These are phyloP conservation scores for Ophiocordyceps sinensis DNA, from an alignment of 2,329 filamentous ascomycete genomes.

Conservation along the genomic window DNA sequence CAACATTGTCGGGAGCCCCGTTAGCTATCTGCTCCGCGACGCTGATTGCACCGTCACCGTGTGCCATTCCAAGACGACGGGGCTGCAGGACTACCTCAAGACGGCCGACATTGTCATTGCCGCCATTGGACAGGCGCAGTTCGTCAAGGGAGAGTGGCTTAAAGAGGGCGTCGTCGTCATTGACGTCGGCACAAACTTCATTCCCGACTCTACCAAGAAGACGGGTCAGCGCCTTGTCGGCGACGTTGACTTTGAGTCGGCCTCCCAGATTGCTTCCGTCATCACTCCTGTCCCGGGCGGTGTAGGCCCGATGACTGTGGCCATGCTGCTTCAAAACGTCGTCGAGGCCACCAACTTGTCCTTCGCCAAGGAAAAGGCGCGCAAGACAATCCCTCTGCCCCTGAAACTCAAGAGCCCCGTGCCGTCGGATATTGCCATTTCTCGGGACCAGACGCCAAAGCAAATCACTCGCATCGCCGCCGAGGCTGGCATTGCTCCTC, in stretches of 20 bases:
- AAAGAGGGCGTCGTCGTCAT: constrained; percentile 94
- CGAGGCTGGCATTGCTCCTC: constrained; percentile 75
- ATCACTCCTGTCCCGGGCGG: constrained; percentile 95
- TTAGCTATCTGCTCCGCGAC: constrained; percentile 89
- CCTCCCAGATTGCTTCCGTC: constrained; percentile 70
- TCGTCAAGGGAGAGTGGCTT: constrained; percentile 90
- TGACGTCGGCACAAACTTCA: constrained; percentile 94
- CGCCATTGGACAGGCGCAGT: constrained; percentile 75
- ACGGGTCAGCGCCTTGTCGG: constrained; percentile 85
- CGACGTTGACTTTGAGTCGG: constrained; percentile 84
- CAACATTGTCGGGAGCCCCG: constrained; percentile 93
- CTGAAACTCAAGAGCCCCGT: constrained; percentile 68
- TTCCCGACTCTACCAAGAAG: constrained; percentile 79
- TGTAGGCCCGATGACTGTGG: constrained; percentile 97
- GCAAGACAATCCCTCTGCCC: constrained; percentile 69
- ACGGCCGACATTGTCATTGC: constrained; percentile 80
- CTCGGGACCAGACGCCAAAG: constrained; percentile 81
- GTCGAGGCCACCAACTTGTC: constrained; percentile 71
- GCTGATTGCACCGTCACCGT: constrained; percentile 94
- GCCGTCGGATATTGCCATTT: constrained; percentile 91
- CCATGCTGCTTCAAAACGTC: constrained; percentile 94
- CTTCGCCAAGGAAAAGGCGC: constrained; percentile 69
- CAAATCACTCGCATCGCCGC: constrained; percentile 70
- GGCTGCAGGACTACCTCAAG: constrained; percentile 61
- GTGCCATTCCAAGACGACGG: constrained; percentile 78